Evolutionary conservation across 1,284 basidiomycete genomes (phyloP).

Genomic region (Agaricales sp.): DNA sequence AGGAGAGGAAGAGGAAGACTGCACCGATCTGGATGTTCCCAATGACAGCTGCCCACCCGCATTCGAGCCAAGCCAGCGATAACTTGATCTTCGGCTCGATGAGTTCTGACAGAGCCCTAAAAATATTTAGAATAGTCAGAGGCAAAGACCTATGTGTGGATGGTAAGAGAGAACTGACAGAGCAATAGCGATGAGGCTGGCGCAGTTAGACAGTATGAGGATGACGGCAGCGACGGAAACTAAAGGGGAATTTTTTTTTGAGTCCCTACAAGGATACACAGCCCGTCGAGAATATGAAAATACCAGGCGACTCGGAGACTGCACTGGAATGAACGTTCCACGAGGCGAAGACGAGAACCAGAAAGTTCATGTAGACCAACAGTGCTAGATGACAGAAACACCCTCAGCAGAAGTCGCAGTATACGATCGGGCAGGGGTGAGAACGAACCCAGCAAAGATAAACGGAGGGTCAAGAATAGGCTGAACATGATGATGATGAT

Average conservation of each 20-base stretch:
- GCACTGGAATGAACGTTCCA: constrained; percentile 41
- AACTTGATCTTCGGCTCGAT: constrained; percentile 24
- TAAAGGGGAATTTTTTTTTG: background rate
- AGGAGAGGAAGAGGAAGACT: constrained; percentile 10
- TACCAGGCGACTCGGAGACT: constrained; percentile 26
- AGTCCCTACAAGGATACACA: constrained; percentile 1
- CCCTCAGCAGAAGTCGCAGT: constrained; percentile 5
- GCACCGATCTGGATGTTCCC: constrained; percentile 39
- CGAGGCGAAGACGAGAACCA: constrained; percentile 42
- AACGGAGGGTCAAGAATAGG: constrained; percentile 42
- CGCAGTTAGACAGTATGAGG: background rate
- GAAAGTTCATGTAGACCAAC: constrained; percentile 37
- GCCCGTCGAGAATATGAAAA: background rate
- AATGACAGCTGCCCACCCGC: constrained; percentile 39
- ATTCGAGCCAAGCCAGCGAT: constrained; percentile 39
- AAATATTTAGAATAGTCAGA: constrained; percentile 2
- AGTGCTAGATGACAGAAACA: constrained; percentile 28
- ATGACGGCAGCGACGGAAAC: background rate
- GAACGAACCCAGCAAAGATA: constrained; percentile 44
- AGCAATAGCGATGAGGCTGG: constrained; percentile 27
- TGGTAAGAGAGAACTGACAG: constrained; percentile 29
- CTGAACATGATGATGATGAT: constrained; percentile 27
- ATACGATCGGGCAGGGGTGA: background rate
- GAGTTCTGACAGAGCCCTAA: constrained; percentile 29
- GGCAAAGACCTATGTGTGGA: background rate